A percentile compares a stretch with the other conserved stretches of the same genome.
Evolutionary conservation across 345 rosid species (phyloP).

Genomic region (Carallia pectinifolia): DNA sequence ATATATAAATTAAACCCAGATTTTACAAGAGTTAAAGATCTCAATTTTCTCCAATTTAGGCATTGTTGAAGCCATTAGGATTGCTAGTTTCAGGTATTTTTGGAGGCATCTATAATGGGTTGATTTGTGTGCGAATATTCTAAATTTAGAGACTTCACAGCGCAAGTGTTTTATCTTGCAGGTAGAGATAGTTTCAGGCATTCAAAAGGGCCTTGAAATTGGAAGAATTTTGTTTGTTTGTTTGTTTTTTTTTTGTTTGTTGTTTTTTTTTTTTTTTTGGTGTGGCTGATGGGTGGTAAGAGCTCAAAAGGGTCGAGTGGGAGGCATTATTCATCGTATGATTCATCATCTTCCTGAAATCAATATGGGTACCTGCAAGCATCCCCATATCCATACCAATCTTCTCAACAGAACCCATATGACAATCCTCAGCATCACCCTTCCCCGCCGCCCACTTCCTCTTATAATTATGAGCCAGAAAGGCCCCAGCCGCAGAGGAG

Average conservation of each 20-base stretch:
- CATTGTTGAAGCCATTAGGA: not conserved
- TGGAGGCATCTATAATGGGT: not conserved
- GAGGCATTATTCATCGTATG: constrained; percentile 28
- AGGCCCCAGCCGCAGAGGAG: constrained; percentile 34
- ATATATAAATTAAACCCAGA: not conserved
- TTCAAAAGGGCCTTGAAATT: not conserved
- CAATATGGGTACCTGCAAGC: constrained; percentile 37
- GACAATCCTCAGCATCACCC: constrained; percentile 52
- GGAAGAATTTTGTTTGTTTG: not conserved
- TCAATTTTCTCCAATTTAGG: not conserved
- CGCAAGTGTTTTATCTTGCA: constrained; percentile 4
- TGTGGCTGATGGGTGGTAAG: constrained; percentile 67
- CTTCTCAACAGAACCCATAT: constrained; percentile 28
- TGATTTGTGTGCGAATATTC: not conserved
- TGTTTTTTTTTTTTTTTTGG: too few relatives aligned
- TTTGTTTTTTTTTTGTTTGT: too few relatives aligned
- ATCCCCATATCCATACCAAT: constrained; percentile 30
- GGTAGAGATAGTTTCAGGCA: constrained; percentile 3
- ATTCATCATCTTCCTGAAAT: constrained; percentile 35
- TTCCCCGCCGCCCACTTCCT: constrained; percentile 22
- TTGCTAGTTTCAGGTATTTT: not conserved
- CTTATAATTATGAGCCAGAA: constrained; percentile 38
- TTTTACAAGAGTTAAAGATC: not conserved
- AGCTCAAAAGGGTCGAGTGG: constrained; percentile 49
- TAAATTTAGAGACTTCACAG: not conserved